Evolutionary conservation across 176 grass and related monocot genomes (phyloP).

Genomic region (Puya raimondii): DNA sequence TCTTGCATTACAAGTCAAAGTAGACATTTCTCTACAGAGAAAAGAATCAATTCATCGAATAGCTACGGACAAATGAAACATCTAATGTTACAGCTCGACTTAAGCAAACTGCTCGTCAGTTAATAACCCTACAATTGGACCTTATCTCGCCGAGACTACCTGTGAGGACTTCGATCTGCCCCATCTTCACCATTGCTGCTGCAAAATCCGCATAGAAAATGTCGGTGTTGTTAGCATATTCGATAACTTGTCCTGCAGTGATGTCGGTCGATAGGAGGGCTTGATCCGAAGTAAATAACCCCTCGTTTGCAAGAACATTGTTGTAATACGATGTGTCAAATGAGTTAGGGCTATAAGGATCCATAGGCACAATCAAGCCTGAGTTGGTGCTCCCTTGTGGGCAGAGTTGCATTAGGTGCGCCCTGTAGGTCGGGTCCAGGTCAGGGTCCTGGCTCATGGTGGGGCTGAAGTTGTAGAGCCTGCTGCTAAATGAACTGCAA

Average conservation of each 20-base stretch:
- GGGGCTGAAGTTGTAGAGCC: constrained; percentile 30
- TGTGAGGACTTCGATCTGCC: constrained; percentile 55
- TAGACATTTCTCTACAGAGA: background rate
- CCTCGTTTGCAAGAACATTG: constrained; percentile 53
- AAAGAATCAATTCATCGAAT: background rate
- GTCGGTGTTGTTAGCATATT: constrained; percentile 50
- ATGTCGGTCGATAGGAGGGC: constrained; percentile 36
- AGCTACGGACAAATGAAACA: background rate
- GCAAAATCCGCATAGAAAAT: constrained; percentile 67
- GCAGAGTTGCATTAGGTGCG: constrained; percentile 49
- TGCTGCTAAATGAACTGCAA: constrained; percentile 68
- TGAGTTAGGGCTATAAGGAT: constrained; percentile 40
- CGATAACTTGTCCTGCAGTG: constrained; percentile 56
- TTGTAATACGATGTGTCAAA: constrained; percentile 87
- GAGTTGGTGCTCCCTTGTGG: constrained; percentile 18
- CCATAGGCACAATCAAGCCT: constrained; percentile 47
- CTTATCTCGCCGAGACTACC: constrained; percentile 52
- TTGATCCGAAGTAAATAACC: constrained; percentile 72
- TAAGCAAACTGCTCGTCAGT: background rate
- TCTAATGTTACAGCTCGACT: background rate
- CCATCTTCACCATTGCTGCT: constrained; percentile 70
- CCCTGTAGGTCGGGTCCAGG: constrained; percentile 54
- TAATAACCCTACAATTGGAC: constrained; percentile 53
- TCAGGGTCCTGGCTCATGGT: constrained; percentile 42
- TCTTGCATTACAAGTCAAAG: no score